Evolutionary conservation across 1,284 basidiomycete genomes (phyloP).

Genomic region (Sanghuangporus baumii): DNA sequence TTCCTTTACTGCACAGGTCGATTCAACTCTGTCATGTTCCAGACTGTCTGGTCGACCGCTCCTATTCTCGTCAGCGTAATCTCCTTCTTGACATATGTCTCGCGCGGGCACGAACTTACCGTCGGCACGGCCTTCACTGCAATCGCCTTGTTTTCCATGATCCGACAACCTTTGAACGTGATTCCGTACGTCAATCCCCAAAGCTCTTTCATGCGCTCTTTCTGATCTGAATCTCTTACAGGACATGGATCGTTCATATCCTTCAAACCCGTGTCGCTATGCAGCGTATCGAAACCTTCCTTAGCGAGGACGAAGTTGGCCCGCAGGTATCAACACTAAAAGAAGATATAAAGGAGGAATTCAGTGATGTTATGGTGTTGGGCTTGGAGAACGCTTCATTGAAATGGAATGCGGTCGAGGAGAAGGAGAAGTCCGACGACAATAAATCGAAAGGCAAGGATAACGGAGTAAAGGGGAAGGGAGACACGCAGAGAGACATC

Average conservation of each 20-base stretch:
- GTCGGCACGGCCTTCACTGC: conserved; percentile 69
- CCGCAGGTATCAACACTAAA: conserved; percentile 67
- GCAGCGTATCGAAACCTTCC: conserved; percentile 75
- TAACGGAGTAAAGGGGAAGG: conserved; percentile 23
- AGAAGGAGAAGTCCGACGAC: conserved; percentile 26
- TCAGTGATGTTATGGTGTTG: conserved; percentile 27
- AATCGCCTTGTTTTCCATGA: conserved; percentile 68
- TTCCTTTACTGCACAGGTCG: conserved; percentile 21
- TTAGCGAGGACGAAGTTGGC: conserved; percentile 78
- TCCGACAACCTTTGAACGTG: conserved; percentile 65
- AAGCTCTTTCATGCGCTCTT: conserved; percentile 53
- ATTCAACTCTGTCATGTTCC: conserved; percentile 60
- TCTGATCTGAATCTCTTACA: not conserved
- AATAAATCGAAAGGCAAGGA: conserved; percentile 21
- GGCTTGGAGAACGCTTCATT: conserved; percentile 62
- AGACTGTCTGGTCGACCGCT: conserved; percentile 55
- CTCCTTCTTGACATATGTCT: conserved; percentile 60
- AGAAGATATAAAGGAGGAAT: conserved; percentile 28
- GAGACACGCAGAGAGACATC: conserved; percentile 19
- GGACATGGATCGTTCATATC: not conserved
- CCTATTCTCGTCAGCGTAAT: conserved; percentile 67
- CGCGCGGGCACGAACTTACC: conserved; percentile 59
- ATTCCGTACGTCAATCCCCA: conserved; percentile 45
- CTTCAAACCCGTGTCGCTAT: conserved; percentile 69
- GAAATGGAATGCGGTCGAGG: conserved; percentile 63